These are phyloP conservation scores for Chaetomium fimeti DNA, from an alignment of 495 filamentous ascomycete species.

Conservation along the genomic window DNA sequence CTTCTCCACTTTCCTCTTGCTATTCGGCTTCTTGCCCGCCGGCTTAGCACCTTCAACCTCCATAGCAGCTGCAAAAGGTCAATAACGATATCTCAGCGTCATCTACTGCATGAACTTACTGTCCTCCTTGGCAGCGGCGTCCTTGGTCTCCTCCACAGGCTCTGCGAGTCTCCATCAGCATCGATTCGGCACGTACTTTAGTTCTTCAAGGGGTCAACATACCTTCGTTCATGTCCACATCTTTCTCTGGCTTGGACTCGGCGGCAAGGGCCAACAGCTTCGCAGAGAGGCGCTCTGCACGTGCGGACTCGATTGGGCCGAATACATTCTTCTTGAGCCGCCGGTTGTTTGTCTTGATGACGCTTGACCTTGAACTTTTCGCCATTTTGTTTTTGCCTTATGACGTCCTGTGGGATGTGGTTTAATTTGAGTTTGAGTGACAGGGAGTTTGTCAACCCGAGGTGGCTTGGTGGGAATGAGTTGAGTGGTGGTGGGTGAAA, in stretches of 20 bases:
- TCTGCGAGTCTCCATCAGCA: slow-evolving; percentile 21
- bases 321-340: slow-evolving; percentile 75
- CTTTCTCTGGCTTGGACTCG: slow-evolving; percentile 57
- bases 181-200: background rate
- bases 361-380: slow-evolving; percentile 72
- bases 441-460: background rate
- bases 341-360: slow-evolving; percentile 73
- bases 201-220: slow-evolving; percentile 6
- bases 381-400: slow-evolving; percentile 64
- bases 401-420: background rate
- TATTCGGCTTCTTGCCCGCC: slow-evolving; percentile 31
- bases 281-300: slow-evolving; percentile 73
- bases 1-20: slow-evolving; percentile 47
- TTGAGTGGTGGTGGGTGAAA: background rate
- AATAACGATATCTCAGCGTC: slow-evolving; percentile 2
- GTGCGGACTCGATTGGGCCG: slow-evolving; percentile 70
- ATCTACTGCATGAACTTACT: slow-evolving; percentile 33
- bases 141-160: slow-evolving; percentile 25
- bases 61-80: slow-evolving; percentile 41
- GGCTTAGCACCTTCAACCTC: slow-evolving; percentile 47
- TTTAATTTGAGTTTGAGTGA: background rate
- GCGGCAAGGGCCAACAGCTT: slow-evolving; percentile 73
- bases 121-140: slow-evolving; percentile 31
- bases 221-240: slow-evolving; percentile 41
- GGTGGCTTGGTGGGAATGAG: background rate